A percentile compares a stretch with the other conserved stretches of the same genome.
phyloP scores from a whole-genome alignment of 176 grass and related monocot genomes.

The Musa schizocarpa region DNA sequence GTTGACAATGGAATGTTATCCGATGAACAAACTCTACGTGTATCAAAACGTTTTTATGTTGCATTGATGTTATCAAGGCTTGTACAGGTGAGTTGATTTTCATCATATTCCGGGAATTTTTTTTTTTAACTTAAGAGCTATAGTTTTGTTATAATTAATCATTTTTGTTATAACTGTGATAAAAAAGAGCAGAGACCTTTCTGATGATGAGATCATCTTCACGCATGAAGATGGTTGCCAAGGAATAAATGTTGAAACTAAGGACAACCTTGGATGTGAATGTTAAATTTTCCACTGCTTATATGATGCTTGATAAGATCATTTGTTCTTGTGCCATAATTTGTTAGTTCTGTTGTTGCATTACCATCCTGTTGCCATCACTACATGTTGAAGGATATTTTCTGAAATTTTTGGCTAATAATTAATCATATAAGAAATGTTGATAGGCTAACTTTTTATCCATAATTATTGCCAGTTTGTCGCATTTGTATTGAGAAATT shows the following conservation, averaged over 20 bases:
- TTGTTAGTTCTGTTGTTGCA: neutral
- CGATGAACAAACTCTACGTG: conserved; percentile 59
- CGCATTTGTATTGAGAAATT: no score
- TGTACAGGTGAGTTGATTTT: conserved; percentile 51
- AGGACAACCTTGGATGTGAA: neutral
- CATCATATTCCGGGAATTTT: neutral
- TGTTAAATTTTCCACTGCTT: neutral
- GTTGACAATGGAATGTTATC: conserved; percentile 28
- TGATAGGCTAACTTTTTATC: neutral
- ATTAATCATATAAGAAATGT: neutral
- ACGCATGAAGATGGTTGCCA: neutral
- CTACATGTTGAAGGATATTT: no score
- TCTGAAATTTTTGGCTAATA: neutral
- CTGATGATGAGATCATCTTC: neutral
- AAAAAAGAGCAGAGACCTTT: neutral
- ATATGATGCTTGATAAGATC: neutral
- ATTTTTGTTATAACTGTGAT: no score
- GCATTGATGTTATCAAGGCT: conserved; percentile 89
- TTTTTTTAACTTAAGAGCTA: neutral
- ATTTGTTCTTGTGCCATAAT: neutral
- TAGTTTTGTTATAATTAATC: no score
- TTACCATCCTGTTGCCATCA: no score
- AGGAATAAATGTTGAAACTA: neutral
- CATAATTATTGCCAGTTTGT: no score
- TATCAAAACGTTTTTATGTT: conserved; percentile 89